Percentiles rank a stretch among this genome's conserved stretches.
Conservation (phyloP, 2,329 filamentous ascomycete species). For the Neopestalotiopsis sp. region DNA sequence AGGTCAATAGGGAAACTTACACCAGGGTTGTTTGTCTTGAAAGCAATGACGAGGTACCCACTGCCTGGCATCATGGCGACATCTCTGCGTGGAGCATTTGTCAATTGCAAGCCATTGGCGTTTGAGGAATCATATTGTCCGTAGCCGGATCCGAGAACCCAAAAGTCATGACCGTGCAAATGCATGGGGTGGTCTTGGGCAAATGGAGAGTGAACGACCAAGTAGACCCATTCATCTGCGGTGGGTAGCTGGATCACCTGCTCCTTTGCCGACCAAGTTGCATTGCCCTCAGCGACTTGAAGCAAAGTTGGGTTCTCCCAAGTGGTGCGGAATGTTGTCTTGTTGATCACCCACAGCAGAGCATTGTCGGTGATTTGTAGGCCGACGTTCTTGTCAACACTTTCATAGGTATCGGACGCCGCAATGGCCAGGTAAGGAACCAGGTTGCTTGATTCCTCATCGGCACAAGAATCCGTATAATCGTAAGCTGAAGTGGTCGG, state of each 20-base stretch:
- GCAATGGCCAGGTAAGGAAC: constrained; percentile 18
- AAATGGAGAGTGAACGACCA: constrained; percentile 36
- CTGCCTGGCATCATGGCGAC: constrained; percentile 47
- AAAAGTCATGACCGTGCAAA: constrained; percentile 50
- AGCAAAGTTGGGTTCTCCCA: constrained; percentile 51
- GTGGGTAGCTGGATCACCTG: constrained; percentile 34
- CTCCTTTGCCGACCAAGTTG: constrained; percentile 31
- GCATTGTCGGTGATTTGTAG: constrained; percentile 3
- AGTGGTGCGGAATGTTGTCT: constrained; percentile 49
- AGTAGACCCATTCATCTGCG: constrained; percentile 38
- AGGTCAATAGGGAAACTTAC: background rate
- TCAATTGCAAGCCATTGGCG: constrained; percentile 32
- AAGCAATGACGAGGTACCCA: constrained; percentile 55
- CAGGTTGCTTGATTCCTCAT: constrained; percentile 15
- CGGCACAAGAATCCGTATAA: constrained; percentile 17
- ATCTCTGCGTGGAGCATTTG: constrained; percentile 55
- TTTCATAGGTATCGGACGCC: background rate
- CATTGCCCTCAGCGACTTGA: constrained; percentile 32
- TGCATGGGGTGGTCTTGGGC: constrained; percentile 43
- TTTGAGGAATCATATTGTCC: constrained; percentile 31
- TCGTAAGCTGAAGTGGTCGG: constrained; percentile 15
- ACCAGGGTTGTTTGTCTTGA: constrained; percentile 57
- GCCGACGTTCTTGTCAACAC: constrained; percentile 15
- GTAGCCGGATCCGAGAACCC: constrained; percentile 37
- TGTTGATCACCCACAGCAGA: constrained; percentile 49